Evolutionary conservation across 1,284 basidiomycete species (phyloP), one percentile per base, ranked within the genome.

Genomic region (Tilletia walkeri): DNA sequence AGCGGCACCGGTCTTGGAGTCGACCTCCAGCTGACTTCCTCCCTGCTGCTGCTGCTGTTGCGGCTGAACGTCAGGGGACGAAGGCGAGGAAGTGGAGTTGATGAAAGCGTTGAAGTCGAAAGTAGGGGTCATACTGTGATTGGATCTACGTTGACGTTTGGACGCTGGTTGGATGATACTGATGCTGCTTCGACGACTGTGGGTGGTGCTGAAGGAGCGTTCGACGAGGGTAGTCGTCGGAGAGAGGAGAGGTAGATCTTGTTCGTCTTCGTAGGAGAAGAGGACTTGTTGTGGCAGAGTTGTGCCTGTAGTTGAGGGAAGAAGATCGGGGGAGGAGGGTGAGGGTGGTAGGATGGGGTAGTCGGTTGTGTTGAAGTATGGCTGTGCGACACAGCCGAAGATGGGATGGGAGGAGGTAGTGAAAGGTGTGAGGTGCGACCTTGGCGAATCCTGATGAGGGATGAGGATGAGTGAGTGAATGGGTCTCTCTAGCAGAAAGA

Each of bases 61-160:
- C 1, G 18, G 59, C 24, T 34, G 59, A 36, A 5, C 14, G 38
- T 24, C 50, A 30, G 67, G 50, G n/a, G 56, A 45, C 18, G 54
- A 16, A n/a, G 66, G 50, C 18, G 67, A 30, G 34, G 41, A 24
- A 16, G 72, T 59, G 3, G 69, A 67, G 68, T 70, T 73, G 69
- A 73, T 61, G 71, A 77, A 77, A 36, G 76, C 76, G 70, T 77
- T 72, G 49, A 77, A 77, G 63, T 77, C 76, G 65, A 77, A 77
- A 20, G 74, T 70, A 59, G 73, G 73, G 10, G 71, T 50, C 76
- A 77, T 77, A 10, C 36, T 73, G 41, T 45, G 24, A 30, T 30
- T 30, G 24, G 24, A 30, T 30, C 24, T 30, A 30, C 24, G 24
- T 30, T 30, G 24, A 30, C 24, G 24, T 30, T 30, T 30, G 24